Evolutionary conservation across 2,329 filamentous ascomycete genomes (phyloP).

Genomic region (Aspergillus brunneoviolaceus): DNA sequence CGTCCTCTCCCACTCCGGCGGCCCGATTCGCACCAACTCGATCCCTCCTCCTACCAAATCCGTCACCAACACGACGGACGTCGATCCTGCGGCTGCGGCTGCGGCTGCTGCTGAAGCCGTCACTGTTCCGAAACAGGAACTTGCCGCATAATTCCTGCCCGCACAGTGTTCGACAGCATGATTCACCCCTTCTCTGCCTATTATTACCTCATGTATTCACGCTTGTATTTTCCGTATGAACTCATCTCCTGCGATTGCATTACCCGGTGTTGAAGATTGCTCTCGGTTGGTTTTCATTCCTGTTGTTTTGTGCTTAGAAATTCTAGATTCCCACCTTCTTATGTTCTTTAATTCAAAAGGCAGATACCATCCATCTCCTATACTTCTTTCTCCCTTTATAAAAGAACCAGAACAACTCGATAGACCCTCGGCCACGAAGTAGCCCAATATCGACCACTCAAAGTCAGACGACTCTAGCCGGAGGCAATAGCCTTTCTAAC

Average conservation of each 20-base stretch:
- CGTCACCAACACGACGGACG: slow-evolving; percentile 21
- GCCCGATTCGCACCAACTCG: slow-evolving; percentile 37
- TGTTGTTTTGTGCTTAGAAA: neutral
- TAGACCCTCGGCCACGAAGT: too few species aligned
- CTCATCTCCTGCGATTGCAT: slow-evolving; percentile 2
- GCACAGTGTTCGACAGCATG: neutral
- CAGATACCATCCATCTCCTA: too few species aligned
- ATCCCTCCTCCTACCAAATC: slow-evolving; percentile 27
- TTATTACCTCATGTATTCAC: neutral
- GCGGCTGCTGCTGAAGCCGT: slow-evolving; percentile 19
- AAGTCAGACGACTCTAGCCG: too few species aligned
- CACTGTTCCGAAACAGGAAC: slow-evolving; percentile 21
- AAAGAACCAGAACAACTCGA: too few species aligned
- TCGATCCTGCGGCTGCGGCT: slow-evolving; percentile 23
- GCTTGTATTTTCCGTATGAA: neutral
- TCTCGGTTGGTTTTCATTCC: neutral
- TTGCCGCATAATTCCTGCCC: slow-evolving; percentile 20
- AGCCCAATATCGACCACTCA: too few species aligned
- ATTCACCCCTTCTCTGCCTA: neutral
- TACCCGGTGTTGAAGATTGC: slow-evolving; percentile 15
- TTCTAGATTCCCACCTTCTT: slow-evolving; percentile 17
- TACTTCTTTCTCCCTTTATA: too few species aligned
- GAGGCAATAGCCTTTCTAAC: too few species aligned
- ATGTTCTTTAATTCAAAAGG: neutral
- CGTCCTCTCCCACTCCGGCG: slow-evolving; percentile 21